phyloP scores from a whole-genome alignment of 2,329 filamentous ascomycete species.

The Xylariomycetidae sp. region DNA sequence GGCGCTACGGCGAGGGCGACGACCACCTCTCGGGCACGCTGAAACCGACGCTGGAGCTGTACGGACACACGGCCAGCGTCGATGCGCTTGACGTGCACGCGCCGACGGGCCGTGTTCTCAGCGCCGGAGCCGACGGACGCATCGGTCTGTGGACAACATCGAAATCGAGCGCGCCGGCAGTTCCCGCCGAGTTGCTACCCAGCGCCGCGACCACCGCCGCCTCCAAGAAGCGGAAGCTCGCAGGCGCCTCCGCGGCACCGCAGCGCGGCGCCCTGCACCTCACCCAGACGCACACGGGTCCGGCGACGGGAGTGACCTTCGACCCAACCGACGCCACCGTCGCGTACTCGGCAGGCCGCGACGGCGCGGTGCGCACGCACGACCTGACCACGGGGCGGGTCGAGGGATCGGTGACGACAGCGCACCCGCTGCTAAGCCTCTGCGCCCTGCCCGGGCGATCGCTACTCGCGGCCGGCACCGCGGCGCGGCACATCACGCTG shows the following conservation, averaged over 20 bases:
- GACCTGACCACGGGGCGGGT: constrained; percentile 76
- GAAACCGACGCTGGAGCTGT: constrained; percentile 72
- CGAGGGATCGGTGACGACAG: constrained; percentile 77
- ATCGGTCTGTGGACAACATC: constrained; percentile 86
- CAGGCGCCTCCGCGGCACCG: constrained; percentile 49
- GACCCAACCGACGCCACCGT: constrained; percentile 80
- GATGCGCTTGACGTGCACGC: constrained; percentile 70
- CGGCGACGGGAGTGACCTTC: constrained; percentile 74
- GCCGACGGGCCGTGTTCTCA: constrained; percentile 70
- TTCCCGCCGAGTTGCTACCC: constrained; percentile 63
- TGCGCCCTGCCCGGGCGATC: constrained; percentile 53
- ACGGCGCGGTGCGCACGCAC: constrained; percentile 86
- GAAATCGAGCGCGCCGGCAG: constrained; percentile 68
- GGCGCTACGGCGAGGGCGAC: constrained; percentile 72
- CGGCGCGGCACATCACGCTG: constrained; percentile 82
- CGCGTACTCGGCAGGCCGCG: constrained; percentile 84
- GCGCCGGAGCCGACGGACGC: constrained; percentile 75
- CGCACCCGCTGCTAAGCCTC: constrained; percentile 76
- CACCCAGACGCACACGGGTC: constrained; percentile 59
- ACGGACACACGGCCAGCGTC: constrained; percentile 71
- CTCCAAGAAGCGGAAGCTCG: constrained; percentile 70
- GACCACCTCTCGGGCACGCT: constrained; percentile 56
- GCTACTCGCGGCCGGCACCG: constrained; percentile 68
- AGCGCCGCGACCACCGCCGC: constrained; percentile 52
- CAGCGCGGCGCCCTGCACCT: constrained; percentile 76